Evolutionary conservation across 768 basidiomycete genomes (phyloP), one percentile per base, ranked within the genome.

Genomic region (Tremella yokohamensis): DNA sequence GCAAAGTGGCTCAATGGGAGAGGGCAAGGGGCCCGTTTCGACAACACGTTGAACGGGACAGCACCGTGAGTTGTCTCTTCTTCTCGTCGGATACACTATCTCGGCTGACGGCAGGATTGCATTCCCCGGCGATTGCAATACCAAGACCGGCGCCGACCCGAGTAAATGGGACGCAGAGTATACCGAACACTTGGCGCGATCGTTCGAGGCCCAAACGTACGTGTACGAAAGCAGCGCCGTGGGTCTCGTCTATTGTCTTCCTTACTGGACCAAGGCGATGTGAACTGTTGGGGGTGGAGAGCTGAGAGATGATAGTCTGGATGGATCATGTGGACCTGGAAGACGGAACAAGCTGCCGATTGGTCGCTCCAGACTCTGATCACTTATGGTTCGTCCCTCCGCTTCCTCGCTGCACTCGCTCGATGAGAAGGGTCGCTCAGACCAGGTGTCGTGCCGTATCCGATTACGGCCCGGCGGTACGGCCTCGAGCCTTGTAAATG

Each of bases 1-100:
- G 85, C 88, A 0, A 76, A 76, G 68, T 88, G 87, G 74, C 79
- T 96, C 48, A 93, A 93, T 64, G 91, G 91, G 2, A 84, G 89
- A 44, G 89, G 88, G 1, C 63, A 80, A 40, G 88, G 88, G 2
- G 80, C 86, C 4, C 79, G 86, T 40, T 85, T 82, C 63, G 85
- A 89, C 57, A 72, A 73, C 34, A 73, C 71, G 7, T 55, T 70
- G 15, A 57, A 55, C 34, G 61, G 54, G 15, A 58, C 65, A 8
- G 49, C 53, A 37, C 54, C 61, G 70, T 74, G 49, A 40, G 72
- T 62, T 19, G 13, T 15, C 2, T 34, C 9, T 7, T 42, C 15
- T 22, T 45, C 22, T 45, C 39, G 18, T 40, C 11, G 39, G 12
- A 40, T 40, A 40, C 18, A 40, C 39, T 40, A 11, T 40, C 39